phyloP scores from a whole-genome alignment of 2,329 filamentous ascomycete genomes.

The Podosphaera xanthii region DNA sequence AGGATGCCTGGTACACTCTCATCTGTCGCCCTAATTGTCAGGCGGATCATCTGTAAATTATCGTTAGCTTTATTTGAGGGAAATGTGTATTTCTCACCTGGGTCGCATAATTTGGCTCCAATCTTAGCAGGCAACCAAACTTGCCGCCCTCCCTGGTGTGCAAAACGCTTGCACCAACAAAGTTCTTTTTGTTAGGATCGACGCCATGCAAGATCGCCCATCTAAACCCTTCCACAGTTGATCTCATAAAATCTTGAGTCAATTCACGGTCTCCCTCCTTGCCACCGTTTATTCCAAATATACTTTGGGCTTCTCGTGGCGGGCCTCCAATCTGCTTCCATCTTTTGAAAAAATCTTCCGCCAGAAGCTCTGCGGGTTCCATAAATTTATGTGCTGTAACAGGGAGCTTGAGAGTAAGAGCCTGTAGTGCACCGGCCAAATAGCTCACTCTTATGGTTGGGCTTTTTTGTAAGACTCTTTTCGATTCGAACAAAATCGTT shows the following conservation, averaged over 20 bases:
- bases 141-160: slow-evolving; percentile 70
- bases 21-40: slow-evolving; percentile 85
- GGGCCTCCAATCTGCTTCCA: slow-evolving; percentile 95
- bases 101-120: slow-evolving; percentile 84
- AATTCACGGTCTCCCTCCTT: slow-evolving; percentile 38
- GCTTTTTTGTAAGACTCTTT: slow-evolving; percentile 55
- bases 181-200: slow-evolving; percentile 80
- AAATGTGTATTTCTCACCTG: slow-evolving; percentile 33
- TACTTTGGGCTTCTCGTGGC: slow-evolving; percentile 67
- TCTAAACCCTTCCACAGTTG: slow-evolving; percentile 60
- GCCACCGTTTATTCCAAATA: slow-evolving; percentile 44
- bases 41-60: slow-evolving; percentile 61
- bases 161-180: slow-evolving; percentile 73
- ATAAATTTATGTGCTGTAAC: slow-evolving; percentile 88
- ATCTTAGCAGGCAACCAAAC: slow-evolving; percentile 74
- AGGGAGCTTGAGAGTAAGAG: slow-evolving; percentile 73
- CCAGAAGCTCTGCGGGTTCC: slow-evolving; percentile 66
- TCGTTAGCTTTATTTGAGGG: slow-evolving; percentile 6
- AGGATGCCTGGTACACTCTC: slow-evolving; percentile 64
- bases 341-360: slow-evolving; percentile 94
- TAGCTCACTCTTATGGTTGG: slow-evolving; percentile 91
- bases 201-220: slow-evolving; percentile 73
- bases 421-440: slow-evolving; percentile 78
- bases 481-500: slow-evolving; percentile 83
- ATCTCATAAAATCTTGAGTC: slow-evolving; percentile 45